Conservation (phyloP, 495 filamentous ascomycete species). For the Neurospora sp. region DNA sequence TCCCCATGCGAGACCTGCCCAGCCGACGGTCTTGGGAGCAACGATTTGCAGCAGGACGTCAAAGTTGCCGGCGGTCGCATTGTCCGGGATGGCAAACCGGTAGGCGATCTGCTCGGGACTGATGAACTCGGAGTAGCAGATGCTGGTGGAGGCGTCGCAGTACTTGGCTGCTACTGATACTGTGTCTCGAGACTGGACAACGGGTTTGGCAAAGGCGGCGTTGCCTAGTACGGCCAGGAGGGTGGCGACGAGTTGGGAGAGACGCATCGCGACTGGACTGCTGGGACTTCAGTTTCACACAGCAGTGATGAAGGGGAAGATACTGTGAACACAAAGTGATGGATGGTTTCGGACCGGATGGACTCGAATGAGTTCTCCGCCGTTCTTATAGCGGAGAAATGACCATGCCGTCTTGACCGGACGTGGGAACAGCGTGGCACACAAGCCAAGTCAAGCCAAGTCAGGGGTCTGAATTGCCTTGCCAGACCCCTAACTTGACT, state of each 20-base stretch:
- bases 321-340: neutral
- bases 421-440: neutral
- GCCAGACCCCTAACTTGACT: no score
- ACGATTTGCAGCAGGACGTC: constrained; percentile 27
- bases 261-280: constrained; percentile 15
- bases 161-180: constrained; percentile 9
- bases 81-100: constrained; percentile 30
- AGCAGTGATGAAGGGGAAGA: neutral
- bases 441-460: no score
- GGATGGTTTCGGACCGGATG: neutral
- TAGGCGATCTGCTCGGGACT: constrained; percentile 21
- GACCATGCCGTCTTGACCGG: neutral
- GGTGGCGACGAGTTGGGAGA: constrained; percentile 17
- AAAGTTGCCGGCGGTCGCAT: constrained; percentile 21
- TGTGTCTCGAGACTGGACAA: constrained; percentile 6
- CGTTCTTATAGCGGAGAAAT: neutral
- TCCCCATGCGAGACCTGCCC: constrained; percentile 31
- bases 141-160: constrained; percentile 21
- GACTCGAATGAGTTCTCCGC: neutral
- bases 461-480: no score
- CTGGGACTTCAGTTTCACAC: neutral
- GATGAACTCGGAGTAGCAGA: constrained; percentile 29
- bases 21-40: constrained; percentile 27
- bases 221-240: constrained; percentile 15
- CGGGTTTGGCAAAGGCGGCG: constrained; percentile 8